phyloP scores from a whole-genome alignment of 208 protist species.

The Trypanosoma boissoni region DNA sequence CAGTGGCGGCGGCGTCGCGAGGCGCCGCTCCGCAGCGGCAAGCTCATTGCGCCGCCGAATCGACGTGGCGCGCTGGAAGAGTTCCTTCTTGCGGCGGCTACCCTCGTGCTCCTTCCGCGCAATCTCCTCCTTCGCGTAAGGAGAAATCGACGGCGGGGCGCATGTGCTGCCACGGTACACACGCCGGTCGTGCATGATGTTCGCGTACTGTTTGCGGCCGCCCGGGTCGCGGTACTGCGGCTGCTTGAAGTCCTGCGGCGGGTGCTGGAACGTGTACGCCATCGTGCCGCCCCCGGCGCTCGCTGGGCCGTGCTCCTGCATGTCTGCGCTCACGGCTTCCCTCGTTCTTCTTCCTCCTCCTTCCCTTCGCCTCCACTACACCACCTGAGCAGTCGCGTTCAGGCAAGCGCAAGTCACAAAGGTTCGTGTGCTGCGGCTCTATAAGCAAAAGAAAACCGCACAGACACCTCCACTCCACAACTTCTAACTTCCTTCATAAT shows the following conservation, averaged over 20 bases:
- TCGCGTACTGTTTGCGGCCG: conserved; percentile 66
- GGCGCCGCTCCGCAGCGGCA: conserved; percentile 42
- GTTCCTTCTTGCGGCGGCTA: conserved; percentile 57
- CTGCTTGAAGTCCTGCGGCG: conserved; percentile 75
- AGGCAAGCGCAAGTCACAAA: too few relatives aligned
- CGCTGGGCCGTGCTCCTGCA: conserved; percentile 37
- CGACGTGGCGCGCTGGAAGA: conserved; percentile 54
- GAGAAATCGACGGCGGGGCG: conserved; percentile 83
- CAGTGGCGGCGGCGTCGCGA: conserved; percentile 86
- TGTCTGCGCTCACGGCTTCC: conserved; percentile 8
- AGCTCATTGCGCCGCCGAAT: conserved; percentile 72
- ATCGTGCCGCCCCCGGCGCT: conserved; percentile 30
- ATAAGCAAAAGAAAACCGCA: too few relatives aligned
- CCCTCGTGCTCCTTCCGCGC: conserved; percentile 64
- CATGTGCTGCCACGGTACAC: conserved; percentile 96
- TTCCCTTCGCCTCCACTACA: not conserved
- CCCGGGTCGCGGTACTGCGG: conserved; percentile 82
- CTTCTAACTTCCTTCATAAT: too few relatives aligned
- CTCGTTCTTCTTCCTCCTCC: not conserved
- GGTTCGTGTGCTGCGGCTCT: too few relatives aligned
- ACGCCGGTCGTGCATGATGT: conserved; percentile 95
- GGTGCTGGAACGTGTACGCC: conserved; percentile 90
- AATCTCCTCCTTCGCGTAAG: conserved; percentile 59
- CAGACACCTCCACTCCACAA: too few relatives aligned
- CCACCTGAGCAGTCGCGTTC: not conserved